Base-by-base conservation (phyloP, 345 rosid species). In the Lepidium didymum region DNA sequence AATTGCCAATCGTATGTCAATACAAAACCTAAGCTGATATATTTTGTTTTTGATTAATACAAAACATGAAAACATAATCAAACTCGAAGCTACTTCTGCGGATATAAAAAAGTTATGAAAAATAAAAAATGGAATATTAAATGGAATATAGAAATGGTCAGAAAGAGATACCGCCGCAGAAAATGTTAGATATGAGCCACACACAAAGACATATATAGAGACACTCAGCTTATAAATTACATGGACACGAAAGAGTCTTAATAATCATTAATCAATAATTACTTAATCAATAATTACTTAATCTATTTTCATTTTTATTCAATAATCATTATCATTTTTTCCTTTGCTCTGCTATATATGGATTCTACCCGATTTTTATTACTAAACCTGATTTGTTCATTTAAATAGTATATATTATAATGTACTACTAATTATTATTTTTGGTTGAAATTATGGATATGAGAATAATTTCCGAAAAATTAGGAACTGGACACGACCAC, bases 401-500 rank as follows among this genome's bases (percentile, higher is more conserved):
- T 33, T n/a, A 8, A 46, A 34, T 62, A 29, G 25, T 3, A 33
- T 3, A 49, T 21, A 42, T 34, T 23, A 12, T 27, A 38, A 38
- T 29, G 33, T 29, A 29, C 33, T 29, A 29, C 33, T 29, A 7
- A 51, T 19, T 69, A 52, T 34, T 69, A 0, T 10, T 9, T 10
- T 70, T 37, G 11, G 56, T 25, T 46, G 40, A 36, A 35, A 71
- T 71, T 44, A 54, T 72, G 53, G 38, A 43, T 57, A 21, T 51
- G 55, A 41, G 40, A 52, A 67, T 67, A 16, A 36, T 74, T 50
- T 60, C 68, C 73, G 57, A 45, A 6, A 67, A 67, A 59, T 8
- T 60, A 74, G 77, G 77, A 67, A 35, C 23, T 74, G 37, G 77
- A 74, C 77, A 67, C 27, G 51, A 59, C 73, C 77, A 74, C 73